phyloP scores from a whole-genome alignment of 2,329 filamentous ascomycete genomes.

The Tolypocladium capitatum region DNA sequence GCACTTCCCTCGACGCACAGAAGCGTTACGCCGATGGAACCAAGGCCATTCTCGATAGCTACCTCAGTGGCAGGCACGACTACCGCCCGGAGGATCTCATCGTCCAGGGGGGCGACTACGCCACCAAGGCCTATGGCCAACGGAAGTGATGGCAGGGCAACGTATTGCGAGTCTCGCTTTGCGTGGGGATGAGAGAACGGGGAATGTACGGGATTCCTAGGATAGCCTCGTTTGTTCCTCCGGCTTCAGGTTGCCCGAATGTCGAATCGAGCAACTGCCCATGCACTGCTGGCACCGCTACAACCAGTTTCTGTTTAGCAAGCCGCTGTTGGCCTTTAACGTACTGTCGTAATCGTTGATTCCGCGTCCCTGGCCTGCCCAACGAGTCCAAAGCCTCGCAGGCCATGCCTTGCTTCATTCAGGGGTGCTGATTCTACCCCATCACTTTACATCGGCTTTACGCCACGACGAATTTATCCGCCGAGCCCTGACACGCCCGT shows the following conservation, averaged over 20 bases:
- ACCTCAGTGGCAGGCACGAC: constrained; percentile 77
- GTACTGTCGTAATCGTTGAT: too few relatives aligned
- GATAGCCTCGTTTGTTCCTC: background rate
- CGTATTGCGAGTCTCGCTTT: background rate
- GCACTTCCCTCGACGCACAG: constrained; percentile 96
- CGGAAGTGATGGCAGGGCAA: constrained; percentile 28
- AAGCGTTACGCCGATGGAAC: constrained; percentile 77
- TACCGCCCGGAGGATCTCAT: constrained; percentile 88
- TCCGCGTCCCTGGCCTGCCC: too few relatives aligned
- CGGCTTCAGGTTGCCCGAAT: too few relatives aligned
- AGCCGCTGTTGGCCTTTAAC: too few relatives aligned
- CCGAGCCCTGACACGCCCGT: background rate
- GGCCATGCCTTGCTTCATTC: background rate
- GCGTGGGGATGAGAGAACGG: background rate
- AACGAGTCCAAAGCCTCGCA: background rate
- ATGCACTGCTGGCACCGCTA: too few relatives aligned
- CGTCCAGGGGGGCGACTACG: constrained; percentile 79
- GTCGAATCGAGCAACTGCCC: too few relatives aligned
- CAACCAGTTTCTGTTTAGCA: too few relatives aligned
- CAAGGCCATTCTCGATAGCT: constrained; percentile 83
- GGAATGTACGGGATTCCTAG: background rate
- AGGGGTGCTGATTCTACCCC: background rate
- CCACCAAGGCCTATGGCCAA: constrained; percentile 86
- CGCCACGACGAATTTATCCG: background rate
- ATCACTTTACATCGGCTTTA: background rate